phyloP scores from a whole-genome alignment of 2,329 filamentous ascomycete species.

The Verticillium alfalfae region DNA sequence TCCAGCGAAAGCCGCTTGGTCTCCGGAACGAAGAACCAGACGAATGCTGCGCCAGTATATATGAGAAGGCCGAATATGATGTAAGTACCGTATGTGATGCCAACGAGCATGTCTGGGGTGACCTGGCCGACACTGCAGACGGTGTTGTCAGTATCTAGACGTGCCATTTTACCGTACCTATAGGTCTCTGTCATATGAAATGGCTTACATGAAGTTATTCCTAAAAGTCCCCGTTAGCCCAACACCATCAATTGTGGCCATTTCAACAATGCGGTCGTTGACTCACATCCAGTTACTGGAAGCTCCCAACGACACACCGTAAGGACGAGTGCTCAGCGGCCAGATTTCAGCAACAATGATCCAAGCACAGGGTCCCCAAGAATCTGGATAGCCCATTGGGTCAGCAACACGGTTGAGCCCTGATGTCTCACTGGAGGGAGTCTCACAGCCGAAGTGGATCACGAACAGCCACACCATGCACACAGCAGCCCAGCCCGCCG shows the following conservation, averaged over 20 bases:
- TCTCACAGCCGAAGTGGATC: slow-evolving; percentile 61
- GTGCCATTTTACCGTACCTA: no score
- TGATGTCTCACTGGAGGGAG: no score
- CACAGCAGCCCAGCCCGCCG: slow-evolving; percentile 62
- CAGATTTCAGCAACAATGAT: slow-evolving; percentile 71
- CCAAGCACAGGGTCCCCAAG: slow-evolving; percentile 71
- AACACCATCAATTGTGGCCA: not conserved
- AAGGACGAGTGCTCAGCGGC: slow-evolving; percentile 64
- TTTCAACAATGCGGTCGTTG: not conserved
- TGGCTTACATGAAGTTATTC: slow-evolving; percentile 47
- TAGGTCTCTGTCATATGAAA: no score
- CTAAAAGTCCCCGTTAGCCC: slow-evolving; percentile 13
- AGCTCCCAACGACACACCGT: slow-evolving; percentile 65
- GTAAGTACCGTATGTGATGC: slow-evolving; percentile 65
- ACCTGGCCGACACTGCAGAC: slow-evolving; percentile 52
- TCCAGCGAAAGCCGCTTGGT: slow-evolving; percentile 60
- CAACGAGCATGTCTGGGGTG: slow-evolving; percentile 60
- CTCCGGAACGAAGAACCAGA: slow-evolving; percentile 61
- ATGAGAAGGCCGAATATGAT: slow-evolving; percentile 65
- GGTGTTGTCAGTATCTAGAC: not conserved
- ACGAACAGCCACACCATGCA: slow-evolving; percentile 71
- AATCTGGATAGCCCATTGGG: slow-evolving; percentile 33
- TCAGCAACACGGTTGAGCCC: not conserved
- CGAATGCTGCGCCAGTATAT: slow-evolving; percentile 53
- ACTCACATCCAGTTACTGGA: slow-evolving; percentile 59